Evolutionary conservation across 2,329 filamentous ascomycete species (phyloP), one percentile per base, ranked within the genome.

Genomic region (Colletotrichum coccodes): DNA sequence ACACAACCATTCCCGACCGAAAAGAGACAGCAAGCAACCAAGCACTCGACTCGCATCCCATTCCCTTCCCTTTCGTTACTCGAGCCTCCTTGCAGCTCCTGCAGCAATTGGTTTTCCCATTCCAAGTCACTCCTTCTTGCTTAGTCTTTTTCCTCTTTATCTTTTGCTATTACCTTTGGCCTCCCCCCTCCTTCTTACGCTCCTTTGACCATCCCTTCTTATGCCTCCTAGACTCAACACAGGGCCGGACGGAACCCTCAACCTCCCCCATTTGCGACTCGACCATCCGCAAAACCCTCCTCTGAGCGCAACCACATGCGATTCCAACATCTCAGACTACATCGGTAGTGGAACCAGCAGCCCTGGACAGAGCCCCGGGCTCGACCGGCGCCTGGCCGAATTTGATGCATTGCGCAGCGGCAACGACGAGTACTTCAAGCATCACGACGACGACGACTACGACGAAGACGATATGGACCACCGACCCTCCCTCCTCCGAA

Each of bases 401-500:
- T 70, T 70, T 70, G 58, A 70, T 67, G 67, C 64, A 40, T 61
- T 70, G 57, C 63, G 64, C 44, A 57, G 16, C 57, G 67, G 44
- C 50, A 58, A 70, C 67, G 66, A 69, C 69, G 61, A 77, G 67
- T 66, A 74, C 40, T 69, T 75, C 58, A 70, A 75, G 68, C 62
- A 75, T 70, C 75, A 78, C 65, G 76, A 80, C 72, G 74, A 75
- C 68, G 76, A 74, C 72, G 76, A 82, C 67, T 76, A 76, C 50
- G 75, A 78, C 61, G 77, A 78, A 60, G 80, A 79, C 69, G 79
- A 81, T 71, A 82, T 82, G 76, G 81, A 80, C 60, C 76, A 76
- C 70, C 81, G 84, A 71, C 82, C 87, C 21, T 77, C 82, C 54
- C 80, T 85, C 74, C 80, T 84, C 71, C 83, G 82, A 60, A 82